These are phyloP conservation scores for Xylariales sp. DNA, from an alignment of 2,329 filamentous ascomycete genomes.

Conservation along the genomic window DNA sequence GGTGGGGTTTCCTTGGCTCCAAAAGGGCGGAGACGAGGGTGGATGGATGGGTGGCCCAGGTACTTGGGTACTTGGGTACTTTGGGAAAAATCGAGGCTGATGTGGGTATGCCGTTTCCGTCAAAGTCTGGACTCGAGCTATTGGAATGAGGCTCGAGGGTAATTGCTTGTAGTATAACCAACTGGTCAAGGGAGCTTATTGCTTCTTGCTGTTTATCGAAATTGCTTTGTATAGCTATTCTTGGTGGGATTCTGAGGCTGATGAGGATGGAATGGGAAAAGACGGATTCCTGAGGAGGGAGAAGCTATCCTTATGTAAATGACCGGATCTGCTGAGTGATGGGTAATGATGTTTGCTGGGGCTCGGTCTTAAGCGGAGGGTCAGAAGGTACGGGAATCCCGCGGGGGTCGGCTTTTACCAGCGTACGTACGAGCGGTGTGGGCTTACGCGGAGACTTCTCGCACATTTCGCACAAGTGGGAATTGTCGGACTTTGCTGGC, in stretches of 20 bases:
- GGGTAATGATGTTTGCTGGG: not conserved
- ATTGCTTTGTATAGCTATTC: constrained; percentile 2
- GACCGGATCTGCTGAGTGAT: constrained; percentile 7
- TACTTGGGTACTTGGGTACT: constrained; percentile 5
- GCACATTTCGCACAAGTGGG: constrained; percentile 1
- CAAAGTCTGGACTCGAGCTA: constrained; percentile 2
- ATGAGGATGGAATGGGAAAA: not conserved
- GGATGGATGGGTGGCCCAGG: not conserved
- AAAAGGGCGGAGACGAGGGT: constrained; percentile 1
- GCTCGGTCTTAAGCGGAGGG: constrained; percentile 6
- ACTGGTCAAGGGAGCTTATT: too few relatives aligned
- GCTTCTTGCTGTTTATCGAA: too few relatives aligned
- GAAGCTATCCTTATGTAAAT: constrained; percentile 8
- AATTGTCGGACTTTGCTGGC: constrained; percentile 2
- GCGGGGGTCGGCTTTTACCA: constrained; percentile 6
- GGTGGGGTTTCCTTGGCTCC: not conserved
- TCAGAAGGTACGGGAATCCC: constrained; percentile 3
- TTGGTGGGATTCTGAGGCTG: not conserved
- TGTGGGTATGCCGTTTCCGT: constrained; percentile 6
- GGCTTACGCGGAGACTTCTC: constrained; percentile 6
- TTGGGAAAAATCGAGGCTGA: not conserved
- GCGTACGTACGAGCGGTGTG: constrained; percentile 5
- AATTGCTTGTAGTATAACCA: not conserved
- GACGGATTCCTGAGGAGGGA: not conserved
- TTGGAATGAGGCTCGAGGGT: constrained; percentile 3